A percentile compares a stretch with the other conserved stretches of the same genome.
These are phyloP conservation scores for Rhynchosporium agropyri DNA, from an alignment of 2,329 filamentous ascomycete genomes.

Conservation along the genomic window DNA sequence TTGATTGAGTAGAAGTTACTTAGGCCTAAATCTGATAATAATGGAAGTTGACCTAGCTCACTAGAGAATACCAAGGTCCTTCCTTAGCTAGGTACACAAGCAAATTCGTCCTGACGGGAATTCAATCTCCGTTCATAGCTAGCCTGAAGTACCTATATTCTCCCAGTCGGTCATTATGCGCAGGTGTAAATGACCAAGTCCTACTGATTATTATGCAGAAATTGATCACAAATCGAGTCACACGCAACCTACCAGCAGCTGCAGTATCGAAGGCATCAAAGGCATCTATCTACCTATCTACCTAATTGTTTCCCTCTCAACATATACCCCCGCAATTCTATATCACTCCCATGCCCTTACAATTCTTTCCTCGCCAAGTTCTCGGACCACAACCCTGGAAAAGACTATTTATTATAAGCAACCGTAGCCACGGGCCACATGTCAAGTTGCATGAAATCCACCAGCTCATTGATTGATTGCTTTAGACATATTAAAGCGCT, in stretches of 20 bases:
- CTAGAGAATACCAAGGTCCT: too few species aligned
- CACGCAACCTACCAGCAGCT: neutral
- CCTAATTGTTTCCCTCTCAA: neutral
- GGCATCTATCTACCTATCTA: neutral
- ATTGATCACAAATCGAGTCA: slow-evolving; percentile 3
- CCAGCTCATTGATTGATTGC: neutral
- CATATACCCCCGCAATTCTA: slow-evolving; percentile 9
- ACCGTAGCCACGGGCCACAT: neutral
- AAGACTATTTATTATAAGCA: slow-evolving; percentile 5
- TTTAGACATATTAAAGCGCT: too few species aligned
- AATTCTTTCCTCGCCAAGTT: neutral
- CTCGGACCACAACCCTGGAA: neutral
- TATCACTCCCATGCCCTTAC: slow-evolving; percentile 4
- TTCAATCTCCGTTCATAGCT: too few species aligned
- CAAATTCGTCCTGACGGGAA: too few species aligned
- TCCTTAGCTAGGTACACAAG: too few species aligned
- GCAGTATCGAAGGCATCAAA: neutral
- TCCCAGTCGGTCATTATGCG: too few species aligned
- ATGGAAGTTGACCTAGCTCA: too few species aligned
- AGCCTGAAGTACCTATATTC: too few species aligned
- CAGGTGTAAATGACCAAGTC: neutral
- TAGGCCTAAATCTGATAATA: too few species aligned
- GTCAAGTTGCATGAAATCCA: neutral
- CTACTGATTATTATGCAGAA: neutral
- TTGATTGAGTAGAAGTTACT: too few species aligned